phyloP scores from a whole-genome alignment of 2,329 filamentous ascomycete species.

The Aspergillus pseudoglaucus region DNA sequence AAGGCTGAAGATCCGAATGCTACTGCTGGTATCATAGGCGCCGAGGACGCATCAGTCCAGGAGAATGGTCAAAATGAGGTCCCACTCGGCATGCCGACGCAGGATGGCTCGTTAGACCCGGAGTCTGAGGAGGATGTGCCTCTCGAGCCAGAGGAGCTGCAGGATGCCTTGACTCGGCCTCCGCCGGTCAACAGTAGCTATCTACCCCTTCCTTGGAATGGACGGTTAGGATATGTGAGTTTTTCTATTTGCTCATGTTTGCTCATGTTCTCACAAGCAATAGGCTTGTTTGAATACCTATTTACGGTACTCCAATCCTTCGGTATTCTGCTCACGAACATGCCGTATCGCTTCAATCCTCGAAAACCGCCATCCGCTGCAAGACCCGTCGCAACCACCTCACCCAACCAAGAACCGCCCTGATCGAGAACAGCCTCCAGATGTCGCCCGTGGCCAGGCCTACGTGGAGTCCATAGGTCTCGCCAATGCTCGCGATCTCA shows the following conservation, averaged over 20 bases:
- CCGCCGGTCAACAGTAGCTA: constrained; percentile 77
- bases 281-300: constrained; percentile 90
- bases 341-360: constrained; percentile 86
- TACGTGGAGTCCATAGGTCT: constrained; percentile 74
- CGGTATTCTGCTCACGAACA: constrained; percentile 84
- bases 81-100: constrained; percentile 2
- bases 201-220: constrained; percentile 84
- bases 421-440: constrained; percentile 63
- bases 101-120: constrained; percentile 36
- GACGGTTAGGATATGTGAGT: constrained; percentile 77
- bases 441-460: constrained; percentile 58
- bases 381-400: constrained; percentile 66
- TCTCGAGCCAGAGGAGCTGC: constrained; percentile 51
- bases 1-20: neutral
- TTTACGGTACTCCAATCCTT: constrained; percentile 69
- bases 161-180: constrained; percentile 54
- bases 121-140: constrained; percentile 49
- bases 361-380: constrained; percentile 77
- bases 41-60: neutral
- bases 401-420: constrained; percentile 82
- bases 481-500: constrained; percentile 74
- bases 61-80: neutral
- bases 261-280: constrained; percentile 3
- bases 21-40: neutral
- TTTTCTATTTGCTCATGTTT: neutral